Conservation (phyloP, 2,329 filamentous ascomycete genomes). For the Claviceps maximensis region DNA sequence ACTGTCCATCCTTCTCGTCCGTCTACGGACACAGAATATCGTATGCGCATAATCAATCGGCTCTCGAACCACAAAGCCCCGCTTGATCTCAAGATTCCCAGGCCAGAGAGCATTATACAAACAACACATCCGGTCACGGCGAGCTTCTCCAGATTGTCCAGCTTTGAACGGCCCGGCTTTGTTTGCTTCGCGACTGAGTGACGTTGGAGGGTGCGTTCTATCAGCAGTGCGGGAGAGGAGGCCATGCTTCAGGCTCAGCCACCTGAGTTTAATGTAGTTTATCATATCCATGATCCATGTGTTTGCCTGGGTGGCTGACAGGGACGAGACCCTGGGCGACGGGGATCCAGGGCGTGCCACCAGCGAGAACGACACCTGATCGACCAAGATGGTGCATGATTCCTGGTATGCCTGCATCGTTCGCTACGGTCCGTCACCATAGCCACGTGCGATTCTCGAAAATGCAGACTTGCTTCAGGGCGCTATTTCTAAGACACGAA, state of each 20-base stretch:
- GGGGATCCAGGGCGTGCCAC: background rate
- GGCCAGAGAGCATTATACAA: slow-evolving; percentile 1
- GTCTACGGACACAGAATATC: background rate
- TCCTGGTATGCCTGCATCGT: background rate
- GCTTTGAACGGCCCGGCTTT: background rate
- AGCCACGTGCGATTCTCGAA: background rate
- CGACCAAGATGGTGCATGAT: background rate
- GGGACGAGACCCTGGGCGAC: background rate
- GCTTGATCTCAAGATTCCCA: slow-evolving; percentile 1
- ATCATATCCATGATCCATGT: background rate
- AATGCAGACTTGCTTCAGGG: background rate
- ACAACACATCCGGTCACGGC: slow-evolving; percentile 2
- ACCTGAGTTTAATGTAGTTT: background rate
- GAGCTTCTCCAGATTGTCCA: background rate
- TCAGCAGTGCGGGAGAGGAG: background rate
- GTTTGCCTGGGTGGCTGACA: background rate
- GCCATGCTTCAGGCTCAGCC: background rate
- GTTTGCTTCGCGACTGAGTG: background rate
- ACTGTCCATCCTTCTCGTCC: background rate
- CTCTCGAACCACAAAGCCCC: background rate
- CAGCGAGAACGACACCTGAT: background rate
- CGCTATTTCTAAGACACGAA: background rate
- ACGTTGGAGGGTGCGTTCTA: background rate
- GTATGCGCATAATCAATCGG: no score
- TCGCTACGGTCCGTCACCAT: background rate